Evolutionary conservation across 495 filamentous ascomycete species (phyloP).

Genomic region (Tuber umbilicatum): DNA sequence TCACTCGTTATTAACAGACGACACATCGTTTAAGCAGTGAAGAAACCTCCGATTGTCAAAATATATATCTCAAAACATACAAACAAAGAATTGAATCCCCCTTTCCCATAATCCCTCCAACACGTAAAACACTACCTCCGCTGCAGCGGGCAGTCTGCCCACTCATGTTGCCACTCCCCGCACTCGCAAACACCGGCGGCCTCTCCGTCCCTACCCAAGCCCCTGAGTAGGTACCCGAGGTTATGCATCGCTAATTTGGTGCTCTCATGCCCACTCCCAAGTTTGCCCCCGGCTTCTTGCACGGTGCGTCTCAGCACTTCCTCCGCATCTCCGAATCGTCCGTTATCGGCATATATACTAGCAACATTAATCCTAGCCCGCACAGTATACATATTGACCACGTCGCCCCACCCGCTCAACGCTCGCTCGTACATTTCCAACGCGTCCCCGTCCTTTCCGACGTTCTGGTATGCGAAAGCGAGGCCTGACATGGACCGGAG

Average conservation of each 20-base stretch:
- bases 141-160: neutral
- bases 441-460: neutral
- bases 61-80: constrained; percentile 5
- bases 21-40: neutral
- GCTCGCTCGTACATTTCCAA: constrained; percentile 1
- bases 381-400: neutral
- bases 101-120: neutral
- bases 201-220: neutral
- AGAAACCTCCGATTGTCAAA: neutral
- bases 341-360: neutral
- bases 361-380: neutral
- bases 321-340: neutral
- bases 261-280: neutral
- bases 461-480: neutral
- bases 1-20: neutral
- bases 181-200: neutral
- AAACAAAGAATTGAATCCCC: constrained; percentile 2
- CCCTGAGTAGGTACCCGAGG: neutral
- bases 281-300: neutral
- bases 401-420: neutral
- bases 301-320: constrained; percentile 2
- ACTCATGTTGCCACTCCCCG: neutral
- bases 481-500: constrained; percentile 1
- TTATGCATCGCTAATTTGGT: neutral
- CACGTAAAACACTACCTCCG: neutral